Percentiles rank a stretch among this genome's conserved stretches.
Evolutionary conservation across 176 grass and related monocot genomes (phyloP).

Genomic region (Rhipidocladum racemiflorum): DNA sequence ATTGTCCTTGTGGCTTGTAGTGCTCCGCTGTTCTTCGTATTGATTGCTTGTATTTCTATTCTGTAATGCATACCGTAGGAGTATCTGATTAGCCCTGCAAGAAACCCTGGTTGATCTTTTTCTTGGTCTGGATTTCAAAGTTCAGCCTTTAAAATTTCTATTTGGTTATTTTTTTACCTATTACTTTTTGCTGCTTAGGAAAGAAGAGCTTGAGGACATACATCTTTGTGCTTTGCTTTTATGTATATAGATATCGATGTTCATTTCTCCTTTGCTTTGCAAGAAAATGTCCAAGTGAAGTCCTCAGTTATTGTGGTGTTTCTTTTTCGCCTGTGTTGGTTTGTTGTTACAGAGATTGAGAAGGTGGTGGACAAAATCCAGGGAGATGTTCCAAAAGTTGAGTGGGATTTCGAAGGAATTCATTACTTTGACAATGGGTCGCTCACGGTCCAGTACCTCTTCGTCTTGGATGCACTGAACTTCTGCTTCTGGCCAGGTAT

Average conservation of each 20-base stretch:
- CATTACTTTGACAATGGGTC: conserved; percentile 89
- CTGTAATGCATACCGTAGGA: not conserved
- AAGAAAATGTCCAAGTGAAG: not conserved
- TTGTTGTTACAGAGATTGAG: conserved; percentile 65
- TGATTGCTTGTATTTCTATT: not conserved
- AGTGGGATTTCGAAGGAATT: conserved; percentile 97
- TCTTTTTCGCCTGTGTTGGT: not conserved
- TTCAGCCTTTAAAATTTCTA: not conserved
- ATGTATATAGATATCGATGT: not conserved
- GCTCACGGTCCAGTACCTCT: conserved; percentile 81
- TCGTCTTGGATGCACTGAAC: conserved; percentile 84
- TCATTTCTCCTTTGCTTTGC: not conserved
- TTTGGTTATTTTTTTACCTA: not conserved
- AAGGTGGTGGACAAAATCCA: conserved; percentile 64
- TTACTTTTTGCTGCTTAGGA: not conserved
- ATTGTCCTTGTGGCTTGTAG: not conserved
- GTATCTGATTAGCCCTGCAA: not conserved
- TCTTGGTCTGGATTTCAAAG: not conserved
- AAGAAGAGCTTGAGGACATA: not conserved
- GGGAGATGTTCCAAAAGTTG: conserved; percentile 71
- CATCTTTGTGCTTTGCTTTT: not conserved
- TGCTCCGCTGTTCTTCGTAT: not conserved
- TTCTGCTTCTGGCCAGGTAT: conserved; percentile 99
- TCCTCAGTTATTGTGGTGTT: not conserved
- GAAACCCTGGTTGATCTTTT: not conserved